Conservation (phyloP, 2,329 filamentous ascomycete species). For the Nothopassalora personata region DNA sequence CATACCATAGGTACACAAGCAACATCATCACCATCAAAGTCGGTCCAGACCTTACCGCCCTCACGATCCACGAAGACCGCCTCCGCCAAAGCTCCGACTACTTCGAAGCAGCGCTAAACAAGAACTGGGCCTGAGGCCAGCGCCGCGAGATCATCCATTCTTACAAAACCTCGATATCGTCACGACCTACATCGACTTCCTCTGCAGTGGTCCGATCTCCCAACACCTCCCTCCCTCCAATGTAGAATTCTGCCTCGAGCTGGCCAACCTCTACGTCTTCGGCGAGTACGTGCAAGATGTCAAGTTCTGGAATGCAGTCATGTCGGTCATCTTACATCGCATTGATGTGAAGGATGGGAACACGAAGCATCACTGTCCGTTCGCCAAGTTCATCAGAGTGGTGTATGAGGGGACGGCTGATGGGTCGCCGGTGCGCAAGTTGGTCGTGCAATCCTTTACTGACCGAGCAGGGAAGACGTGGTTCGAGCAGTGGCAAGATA, state of each 20-base stretch:
- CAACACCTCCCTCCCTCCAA: background rate
- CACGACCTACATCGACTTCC: conserved; percentile 6
- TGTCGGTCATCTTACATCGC: background rate
- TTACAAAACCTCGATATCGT: background rate
- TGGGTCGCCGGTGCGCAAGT: too few relatives aligned
- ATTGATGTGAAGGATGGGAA: background rate
- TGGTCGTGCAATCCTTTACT: too few relatives aligned
- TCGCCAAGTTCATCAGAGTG: too few relatives aligned
- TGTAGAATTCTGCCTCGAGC: background rate
- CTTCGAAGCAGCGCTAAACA: conserved; percentile 7
- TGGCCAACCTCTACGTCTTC: conserved; percentile 4
- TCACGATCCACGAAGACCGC: background rate
- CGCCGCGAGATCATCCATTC: background rate
- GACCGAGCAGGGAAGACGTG: too few relatives aligned
- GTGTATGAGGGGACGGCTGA: too few relatives aligned
- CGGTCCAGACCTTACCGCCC: background rate
- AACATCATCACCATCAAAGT: background rate
- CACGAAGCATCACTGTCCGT: too few relatives aligned
- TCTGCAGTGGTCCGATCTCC: background rate
- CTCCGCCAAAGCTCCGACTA: background rate
- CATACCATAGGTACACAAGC: background rate
- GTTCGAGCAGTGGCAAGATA: too few relatives aligned
- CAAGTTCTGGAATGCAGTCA: background rate
- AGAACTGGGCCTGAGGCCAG: conserved; percentile 5
- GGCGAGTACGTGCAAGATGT: conserved; percentile 10